Base-by-base conservation (phyloP, 2,329 filamentous ascomycete species). In the Hypomyces rosellus region DNA sequence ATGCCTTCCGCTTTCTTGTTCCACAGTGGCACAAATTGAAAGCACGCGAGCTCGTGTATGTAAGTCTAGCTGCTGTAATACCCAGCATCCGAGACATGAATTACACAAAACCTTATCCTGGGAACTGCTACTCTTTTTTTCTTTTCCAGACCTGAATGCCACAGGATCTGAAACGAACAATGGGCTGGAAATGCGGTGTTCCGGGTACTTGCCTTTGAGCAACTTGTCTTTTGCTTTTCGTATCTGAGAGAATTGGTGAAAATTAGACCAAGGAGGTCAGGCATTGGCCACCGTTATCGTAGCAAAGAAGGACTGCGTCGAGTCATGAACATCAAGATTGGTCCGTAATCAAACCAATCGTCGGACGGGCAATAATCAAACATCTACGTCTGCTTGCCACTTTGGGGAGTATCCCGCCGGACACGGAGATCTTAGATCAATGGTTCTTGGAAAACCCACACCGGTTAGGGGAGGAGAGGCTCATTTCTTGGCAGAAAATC, bases 11-110 rank as follows among this genome's bases (percentile, higher is more conserved):
- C 25, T 38, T 38, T 38, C 36, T 8, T 13, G 36, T 38, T n/a
- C 6, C 14, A 38, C 13, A n/a, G 49, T 48, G 30, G 30, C 49
- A 48, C 41, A 14, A 41, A 30, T 7, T 34, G 50, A 52, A 52
- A 36, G 50, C 50, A 52, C 50, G 41, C 42, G 42, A 49, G 50
- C 41, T 52, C 50, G 50, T 52, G 50, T 52, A 49, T 38, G 50
- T 38, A 30, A 11, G 25, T 7, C 25, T 6, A 48, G 14, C 43
- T 46, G 50, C 15, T 22, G 50, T 52, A 36, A 18, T 34, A 52
- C 47, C n/a, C n/a, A 25, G 8, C 44, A 52, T 46, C 50, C 50
- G 50, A 52, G 50, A 52, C 50, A 52, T 40, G 41, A 43, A 42
- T 45, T 49, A 40, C 49, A 45, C 50, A 48, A 34, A 52, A 52